Evolutionary conservation across 345 rosid species (phyloP).

Genomic region (Populus ilicifolia): DNA sequence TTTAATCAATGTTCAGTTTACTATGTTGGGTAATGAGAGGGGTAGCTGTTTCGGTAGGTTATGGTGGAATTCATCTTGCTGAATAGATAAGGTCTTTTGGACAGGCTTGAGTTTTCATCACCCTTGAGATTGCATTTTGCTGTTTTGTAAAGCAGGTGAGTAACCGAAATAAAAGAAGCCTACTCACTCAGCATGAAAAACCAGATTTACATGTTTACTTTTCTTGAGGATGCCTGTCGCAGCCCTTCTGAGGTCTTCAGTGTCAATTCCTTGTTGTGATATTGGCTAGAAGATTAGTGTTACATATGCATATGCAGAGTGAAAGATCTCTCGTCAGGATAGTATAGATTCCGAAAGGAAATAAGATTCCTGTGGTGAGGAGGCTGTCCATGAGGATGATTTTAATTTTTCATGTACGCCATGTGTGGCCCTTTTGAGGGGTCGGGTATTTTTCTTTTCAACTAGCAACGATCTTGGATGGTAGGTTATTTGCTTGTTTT

Average conservation of each 20-base stretch:
- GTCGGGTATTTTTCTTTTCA: not conserved
- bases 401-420: too few relatives aligned
- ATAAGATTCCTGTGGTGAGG: not conserved
- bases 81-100: not conserved
- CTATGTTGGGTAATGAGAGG: not conserved
- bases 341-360: not conserved
- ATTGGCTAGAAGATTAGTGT: not conserved
- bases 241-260: not conserved
- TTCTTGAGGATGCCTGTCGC: not conserved
- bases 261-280: not conserved
- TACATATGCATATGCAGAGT: not conserved
- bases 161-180: not conserved
- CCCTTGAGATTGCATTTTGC: not conserved
- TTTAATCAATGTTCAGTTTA: not conserved
- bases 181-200: not conserved
- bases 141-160: not conserved
- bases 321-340: not conserved
- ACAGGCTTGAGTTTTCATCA: not conserved
- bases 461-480: not conserved
- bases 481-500: not conserved
- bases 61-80: not conserved
- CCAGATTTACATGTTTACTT: not conserved
- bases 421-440: not conserved
- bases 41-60: not conserved
- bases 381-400: not conserved